phyloP scores from a whole-genome alignment of 2,329 filamentous ascomycete genomes.

The Clarireedia sp. region DNA sequence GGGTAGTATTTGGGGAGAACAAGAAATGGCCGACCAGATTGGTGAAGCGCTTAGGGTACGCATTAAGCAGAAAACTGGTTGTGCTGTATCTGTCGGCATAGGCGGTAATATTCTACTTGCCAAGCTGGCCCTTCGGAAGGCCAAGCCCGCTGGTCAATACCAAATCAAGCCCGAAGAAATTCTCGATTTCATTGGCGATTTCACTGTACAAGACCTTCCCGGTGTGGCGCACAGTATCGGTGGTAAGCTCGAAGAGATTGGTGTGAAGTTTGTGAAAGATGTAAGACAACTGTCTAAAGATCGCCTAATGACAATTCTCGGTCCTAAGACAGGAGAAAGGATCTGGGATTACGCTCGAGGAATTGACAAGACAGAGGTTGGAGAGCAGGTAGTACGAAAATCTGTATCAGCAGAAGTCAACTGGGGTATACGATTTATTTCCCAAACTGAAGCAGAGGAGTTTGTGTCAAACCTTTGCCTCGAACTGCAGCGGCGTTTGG shows the following conservation, averaged over 20 bases:
- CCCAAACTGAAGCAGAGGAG: slow-evolving; percentile 84
- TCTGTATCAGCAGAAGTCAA: slow-evolving; percentile 96
- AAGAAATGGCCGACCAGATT: slow-evolving; percentile 68
- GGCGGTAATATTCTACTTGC: slow-evolving; percentile 85
- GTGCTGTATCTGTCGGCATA: slow-evolving; percentile 86
- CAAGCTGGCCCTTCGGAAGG: slow-evolving; percentile 81
- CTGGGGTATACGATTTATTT: slow-evolving; percentile 95
- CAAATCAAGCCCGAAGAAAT: slow-evolving; percentile 78
- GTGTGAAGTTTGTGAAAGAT: slow-evolving; percentile 75
- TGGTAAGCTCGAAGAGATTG: slow-evolving; percentile 79
- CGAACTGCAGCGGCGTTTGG: slow-evolving; percentile 71
- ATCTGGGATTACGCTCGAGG: slow-evolving; percentile 86
- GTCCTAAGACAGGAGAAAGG: slow-evolving; percentile 87
- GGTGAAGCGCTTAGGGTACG: slow-evolving; percentile 57
- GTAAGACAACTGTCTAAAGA: slow-evolving; percentile 72
- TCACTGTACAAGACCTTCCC: slow-evolving; percentile 75
- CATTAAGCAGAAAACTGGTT: slow-evolving; percentile 69
- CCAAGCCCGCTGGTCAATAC: slow-evolving; percentile 89
- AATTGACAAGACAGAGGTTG: slow-evolving; percentile 78
- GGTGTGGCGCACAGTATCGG: slow-evolving; percentile 89
- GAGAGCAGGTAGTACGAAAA: slow-evolving; percentile 77
- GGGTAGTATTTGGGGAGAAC: slow-evolving; percentile 66
- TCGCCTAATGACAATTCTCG: slow-evolving; percentile 62
- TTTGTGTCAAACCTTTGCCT: slow-evolving; percentile 80
- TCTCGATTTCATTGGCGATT: slow-evolving; percentile 64